Conservation (phyloP, 306 rosid genomes). For the Gastrolobium bilobum region DNA sequence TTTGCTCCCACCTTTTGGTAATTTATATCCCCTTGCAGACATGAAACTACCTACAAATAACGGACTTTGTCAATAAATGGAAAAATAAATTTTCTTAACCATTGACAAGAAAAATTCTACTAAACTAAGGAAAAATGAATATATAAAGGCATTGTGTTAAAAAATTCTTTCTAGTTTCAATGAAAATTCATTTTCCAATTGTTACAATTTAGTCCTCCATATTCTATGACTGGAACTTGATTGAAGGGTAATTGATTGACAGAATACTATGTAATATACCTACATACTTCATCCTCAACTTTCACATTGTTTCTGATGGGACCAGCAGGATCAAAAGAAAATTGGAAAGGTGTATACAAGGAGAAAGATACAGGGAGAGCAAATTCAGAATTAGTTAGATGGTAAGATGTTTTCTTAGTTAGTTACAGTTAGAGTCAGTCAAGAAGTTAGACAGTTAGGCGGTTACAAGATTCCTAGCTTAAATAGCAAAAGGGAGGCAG, state of each 20-base stretch:
- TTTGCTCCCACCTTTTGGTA: constrained; percentile 93
- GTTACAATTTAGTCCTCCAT: constrained; percentile 27
- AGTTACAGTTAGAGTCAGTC: background rate
- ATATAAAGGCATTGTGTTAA: background rate
- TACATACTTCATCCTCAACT: background rate
- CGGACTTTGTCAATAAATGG: constrained; percentile 45
- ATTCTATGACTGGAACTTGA: constrained; percentile 16
- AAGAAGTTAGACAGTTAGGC: constrained; percentile 4
- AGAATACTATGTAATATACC: constrained; percentile 13
- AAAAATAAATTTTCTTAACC: constrained; percentile 32
- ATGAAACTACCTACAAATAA: constrained; percentile 79
- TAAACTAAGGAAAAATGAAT: background rate
- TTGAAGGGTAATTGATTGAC: background rate
- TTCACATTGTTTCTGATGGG: background rate
- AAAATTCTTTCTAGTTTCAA: background rate
- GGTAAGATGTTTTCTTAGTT: background rate
- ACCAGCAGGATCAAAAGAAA: background rate
- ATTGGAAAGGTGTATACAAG: background rate
- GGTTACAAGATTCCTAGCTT: background rate
- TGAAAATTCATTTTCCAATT: constrained; percentile 33
- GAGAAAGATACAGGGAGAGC: background rate
- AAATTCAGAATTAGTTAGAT: background rate
- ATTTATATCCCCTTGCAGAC: constrained; percentile 89
- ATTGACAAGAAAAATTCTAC: constrained; percentile 26
- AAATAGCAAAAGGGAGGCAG: background rate